A percentile compares a stretch with the other conserved stretches of the same genome.
Conservation (phyloP, 331 rosid genomes). For the Ulmus americana region DNA sequence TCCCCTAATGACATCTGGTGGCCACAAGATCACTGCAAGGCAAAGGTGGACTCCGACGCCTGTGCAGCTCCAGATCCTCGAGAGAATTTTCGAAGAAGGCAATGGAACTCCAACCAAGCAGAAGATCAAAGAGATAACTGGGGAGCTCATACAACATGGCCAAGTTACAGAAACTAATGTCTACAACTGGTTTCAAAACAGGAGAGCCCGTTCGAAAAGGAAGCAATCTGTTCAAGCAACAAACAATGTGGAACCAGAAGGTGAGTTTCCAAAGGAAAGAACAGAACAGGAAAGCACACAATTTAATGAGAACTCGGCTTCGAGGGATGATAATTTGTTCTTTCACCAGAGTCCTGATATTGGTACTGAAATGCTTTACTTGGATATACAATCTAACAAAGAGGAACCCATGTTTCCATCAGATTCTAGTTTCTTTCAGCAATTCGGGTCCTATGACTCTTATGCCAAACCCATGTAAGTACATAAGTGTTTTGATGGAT, state of each 20-base stretch:
- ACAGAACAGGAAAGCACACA: conserved; percentile 27
- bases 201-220: conserved; percentile 76
- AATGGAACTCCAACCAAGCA: conserved; percentile 65
- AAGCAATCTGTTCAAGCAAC: conserved; percentile 37
- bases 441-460: conserved; percentile 10
- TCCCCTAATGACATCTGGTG: conserved; percentile 56
- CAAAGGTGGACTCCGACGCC: conserved; percentile 75
- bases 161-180: conserved; percentile 77
- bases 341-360: conserved; percentile 42
- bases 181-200: conserved; percentile 79
- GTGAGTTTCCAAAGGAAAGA: conserved; percentile 49
- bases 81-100: conserved; percentile 58
- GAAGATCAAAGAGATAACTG: conserved; percentile 61
- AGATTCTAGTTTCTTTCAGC: conserved; percentile 4
- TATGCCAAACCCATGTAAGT: conserved; percentile 10
- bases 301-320: conserved; percentile 28
- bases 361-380: conserved; percentile 18
- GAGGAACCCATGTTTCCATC: conserved; percentile 17
- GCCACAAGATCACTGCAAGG: conserved; percentile 59
- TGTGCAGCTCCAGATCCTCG: conserved; percentile 66
- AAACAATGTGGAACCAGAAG: conserved; percentile 39
- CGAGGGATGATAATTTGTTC: conserved; percentile 29
- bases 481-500: too few relatives aligned
- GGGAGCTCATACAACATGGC: conserved; percentile 55
- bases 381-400: conserved; percentile 12